Evolutionary conservation across 225 moss, liverwort and hornwort species (phyloP), one percentile per base, ranked within the genome.

Genomic region (Lunularia cruciata): DNA sequence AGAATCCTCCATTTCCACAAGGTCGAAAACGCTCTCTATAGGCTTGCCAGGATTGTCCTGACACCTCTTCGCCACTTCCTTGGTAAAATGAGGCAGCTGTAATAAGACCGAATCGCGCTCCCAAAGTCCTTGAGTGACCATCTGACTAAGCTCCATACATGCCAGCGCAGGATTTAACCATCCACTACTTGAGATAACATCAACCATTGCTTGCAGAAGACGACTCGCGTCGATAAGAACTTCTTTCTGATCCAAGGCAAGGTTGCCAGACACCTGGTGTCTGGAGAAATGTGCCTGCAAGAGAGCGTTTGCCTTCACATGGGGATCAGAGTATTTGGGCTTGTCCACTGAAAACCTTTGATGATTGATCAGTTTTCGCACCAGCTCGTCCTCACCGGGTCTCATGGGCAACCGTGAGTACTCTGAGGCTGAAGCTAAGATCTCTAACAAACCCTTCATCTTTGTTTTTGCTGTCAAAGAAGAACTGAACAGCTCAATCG

Each of bases 121-220:
- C 91, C 94, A 94, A 20, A 94, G 78, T 38, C 91, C 91, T 75
- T 94, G 94, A 47, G 94, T 94, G 45, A 94, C 94, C 94, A 91
- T 89, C 75, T 89, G 85, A 75, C 91, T 86, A 5, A 94, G 83
- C 62, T 94, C 94, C 94, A 94, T 94, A 0, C 91, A 84, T 33
- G 94, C 94, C 40, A 94, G 73, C n/a, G 94, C 91, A 75, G 94
- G 94, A 81, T 94, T 89, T 65, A 94, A 72, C 94, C 91, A 94
- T 49, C 94, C 94, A 56, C 87, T 91, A 75, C 94, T 94, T 19
- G 94, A 94, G 37, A 91, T 91, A 48, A 94, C 94, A 75, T 94
- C 91, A 34, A 94, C 91, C 87, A 91, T 94, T 12, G 94, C 94
- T 79, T 91, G 91, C 58, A 94, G 78, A 65, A 94, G 77, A 49